These are phyloP conservation scores for Boletus smithii DNA, from an alignment of 1,284 basidiomycete genomes.

Conservation along the genomic window DNA sequence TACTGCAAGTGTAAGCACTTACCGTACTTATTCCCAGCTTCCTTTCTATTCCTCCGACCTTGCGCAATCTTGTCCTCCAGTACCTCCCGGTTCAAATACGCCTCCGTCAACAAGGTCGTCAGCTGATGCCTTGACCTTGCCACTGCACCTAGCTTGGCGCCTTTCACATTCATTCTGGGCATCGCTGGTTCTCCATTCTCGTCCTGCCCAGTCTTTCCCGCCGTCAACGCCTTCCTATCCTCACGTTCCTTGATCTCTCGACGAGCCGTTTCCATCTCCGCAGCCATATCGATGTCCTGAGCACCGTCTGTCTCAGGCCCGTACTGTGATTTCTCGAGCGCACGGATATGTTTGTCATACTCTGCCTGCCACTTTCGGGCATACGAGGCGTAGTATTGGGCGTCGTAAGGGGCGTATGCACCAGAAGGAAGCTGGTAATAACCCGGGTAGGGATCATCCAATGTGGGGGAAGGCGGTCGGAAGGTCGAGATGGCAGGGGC, in stretches of 20 bases:
- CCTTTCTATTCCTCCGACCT: constrained; percentile 75
- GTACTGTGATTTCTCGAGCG: constrained; percentile 53
- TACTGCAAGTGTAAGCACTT: constrained; percentile 16
- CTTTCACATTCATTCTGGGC: constrained; percentile 77
- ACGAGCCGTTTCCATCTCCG: constrained; percentile 73
- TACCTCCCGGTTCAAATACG: constrained; percentile 73
- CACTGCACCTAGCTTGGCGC: constrained; percentile 63
- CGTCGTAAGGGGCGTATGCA: constrained; percentile 74
- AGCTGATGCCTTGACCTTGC: constrained; percentile 74
- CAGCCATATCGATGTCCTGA: constrained; percentile 62
- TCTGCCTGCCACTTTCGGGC: constrained; percentile 67
- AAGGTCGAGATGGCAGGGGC: constrained; percentile 70
- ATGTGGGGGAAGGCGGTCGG: constrained; percentile 71
- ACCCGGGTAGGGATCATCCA: constrained; percentile 78
- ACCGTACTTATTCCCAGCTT: constrained; percentile 86
- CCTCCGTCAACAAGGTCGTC: constrained; percentile 70
- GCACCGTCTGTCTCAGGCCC: constrained; percentile 17
- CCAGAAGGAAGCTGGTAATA: constrained; percentile 85
- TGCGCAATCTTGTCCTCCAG: constrained; percentile 78
- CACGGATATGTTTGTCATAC: constrained; percentile 66
- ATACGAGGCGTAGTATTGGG: constrained; percentile 72
- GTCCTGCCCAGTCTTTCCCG: constrained; percentile 32
- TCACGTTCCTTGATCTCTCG: constrained; percentile 67
- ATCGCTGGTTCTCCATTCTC: constrained; percentile 50
- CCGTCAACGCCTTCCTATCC: constrained; percentile 67